Evolutionary conservation across 148 eudicot species (phyloP), one percentile per base, ranked within the genome.

Genomic region (Nyssa sinensis): DNA sequence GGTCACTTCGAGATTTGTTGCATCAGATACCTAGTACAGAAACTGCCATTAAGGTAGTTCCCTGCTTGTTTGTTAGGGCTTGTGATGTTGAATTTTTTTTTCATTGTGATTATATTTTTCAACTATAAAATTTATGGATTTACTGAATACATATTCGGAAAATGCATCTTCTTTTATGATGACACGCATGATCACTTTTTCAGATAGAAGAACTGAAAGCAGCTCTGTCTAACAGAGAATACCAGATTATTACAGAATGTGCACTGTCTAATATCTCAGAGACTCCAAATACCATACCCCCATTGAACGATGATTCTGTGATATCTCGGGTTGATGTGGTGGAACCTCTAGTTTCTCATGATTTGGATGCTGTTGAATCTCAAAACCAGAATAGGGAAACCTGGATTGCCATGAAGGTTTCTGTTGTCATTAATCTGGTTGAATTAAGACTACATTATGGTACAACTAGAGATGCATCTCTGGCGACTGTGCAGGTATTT

Each of bases 171-270:
- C 31, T 39, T 37, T 55, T 63, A 19, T 70, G 23, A 25, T 63
- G 69, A 76, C 30, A 24, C 16, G 34, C 58, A 19, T 35, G 66
- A 27, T 62, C 61, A 64, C 28, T 66, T 67, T 70, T 76, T 82
- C 90, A 94, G 98, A 89, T 92, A 72, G 86, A 89, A 72, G 86
- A 88, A 69, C 76, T 94, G 82, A 94, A 89, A 85, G 97, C 98
- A 32, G 86, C 86, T 78, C 79, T 94, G 63, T 92, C 98, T 34
- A 92, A 87, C 86, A 85, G 75, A 75, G 98, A 94, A 65, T 94
- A 92, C 76, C 89, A 92, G 86, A 90, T 94, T 59, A 92, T 92
- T 75, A 86, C 93, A 27, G 98, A 94, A 84, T 94, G 97, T 82
- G 93, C 98, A 53, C 85, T 79, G 69, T 82, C 93, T 73, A 94